phyloP scores from a whole-genome alignment of 495 filamentous ascomycete species.

The Hyaloscypha hepaticicola region DNA sequence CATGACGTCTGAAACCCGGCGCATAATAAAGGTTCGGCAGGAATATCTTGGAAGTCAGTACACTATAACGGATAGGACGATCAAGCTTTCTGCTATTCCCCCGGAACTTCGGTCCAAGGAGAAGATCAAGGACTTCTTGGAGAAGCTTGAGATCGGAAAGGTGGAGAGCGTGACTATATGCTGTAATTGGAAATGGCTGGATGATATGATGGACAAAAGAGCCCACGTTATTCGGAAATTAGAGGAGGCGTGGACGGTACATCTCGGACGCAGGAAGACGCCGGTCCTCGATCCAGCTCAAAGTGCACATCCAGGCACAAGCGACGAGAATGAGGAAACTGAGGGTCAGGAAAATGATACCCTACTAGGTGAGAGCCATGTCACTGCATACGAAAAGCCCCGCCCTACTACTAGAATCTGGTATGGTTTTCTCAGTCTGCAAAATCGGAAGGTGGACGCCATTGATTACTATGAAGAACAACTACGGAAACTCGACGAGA shows the following conservation, averaged over 20 bases:
- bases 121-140: conserved; percentile 82
- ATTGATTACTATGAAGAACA: conserved; percentile 92
- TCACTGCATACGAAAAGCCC: conserved; percentile 28
- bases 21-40: conserved; percentile 81
- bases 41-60: conserved; percentile 90
- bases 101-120: conserved; percentile 74
- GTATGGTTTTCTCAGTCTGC: conserved; percentile 75
- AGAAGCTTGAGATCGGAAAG: conserved; percentile 86
- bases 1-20: conserved; percentile 75
- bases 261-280: conserved; percentile 37
- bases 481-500: conserved; percentile 76
- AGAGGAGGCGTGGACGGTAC: conserved; percentile 76
- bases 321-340: conserved; percentile 39
- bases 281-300: conserved; percentile 50
- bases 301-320: conserved; percentile 33
- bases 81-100: conserved; percentile 88
- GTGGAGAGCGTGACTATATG: conserved; percentile 89
- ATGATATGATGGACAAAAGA: conserved; percentile 69
- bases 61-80: conserved; percentile 90
- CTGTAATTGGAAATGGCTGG: conserved; percentile 81
- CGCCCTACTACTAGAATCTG: conserved; percentile 75
- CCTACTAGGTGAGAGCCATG: conserved; percentile 33
- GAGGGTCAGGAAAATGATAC: conserved; percentile 26
- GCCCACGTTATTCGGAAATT: conserved; percentile 64
- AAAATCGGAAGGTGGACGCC: conserved; percentile 75